Conservation (phyloP, 305 asterid species). For the Andrographis paniculata region DNA sequence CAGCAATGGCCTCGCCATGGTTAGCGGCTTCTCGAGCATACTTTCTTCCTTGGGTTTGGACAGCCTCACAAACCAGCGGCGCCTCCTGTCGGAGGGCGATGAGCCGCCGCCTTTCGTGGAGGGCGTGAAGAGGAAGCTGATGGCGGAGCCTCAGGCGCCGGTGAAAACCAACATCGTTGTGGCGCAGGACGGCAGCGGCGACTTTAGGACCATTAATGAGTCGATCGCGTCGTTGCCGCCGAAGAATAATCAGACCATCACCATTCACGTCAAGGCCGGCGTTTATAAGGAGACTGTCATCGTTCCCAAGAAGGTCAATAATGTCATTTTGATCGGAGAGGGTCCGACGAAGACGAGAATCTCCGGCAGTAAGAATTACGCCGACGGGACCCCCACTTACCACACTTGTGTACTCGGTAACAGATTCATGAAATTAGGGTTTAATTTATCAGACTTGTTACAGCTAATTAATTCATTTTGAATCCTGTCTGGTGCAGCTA, state of each 20-base stretch:
- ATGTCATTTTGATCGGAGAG: conserved; percentile 57
- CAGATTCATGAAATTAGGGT: conserved; percentile 2
- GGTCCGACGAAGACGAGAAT: conserved; percentile 66
- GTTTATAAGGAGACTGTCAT: conserved; percentile 46
- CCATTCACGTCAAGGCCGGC: conserved; percentile 62
- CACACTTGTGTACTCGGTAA: conserved; percentile 49
- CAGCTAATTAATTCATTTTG: background rate
- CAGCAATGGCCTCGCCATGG: conserved; percentile 85
- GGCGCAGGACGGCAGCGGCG: conserved; percentile 64
- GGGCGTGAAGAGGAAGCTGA: conserved; percentile 24
- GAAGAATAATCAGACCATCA: conserved; percentile 23
- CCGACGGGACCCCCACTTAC: conserved; percentile 43
- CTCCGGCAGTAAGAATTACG: conserved; percentile 45
- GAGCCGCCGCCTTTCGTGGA: conserved; percentile 17
- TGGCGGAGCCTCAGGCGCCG: conserved; percentile 12
- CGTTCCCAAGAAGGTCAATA: conserved; percentile 31
- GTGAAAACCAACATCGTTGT: conserved; percentile 43
- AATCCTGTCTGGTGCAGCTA: conserved; percentile 22
- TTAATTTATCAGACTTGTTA: background rate
- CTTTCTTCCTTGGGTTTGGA: conserved; percentile 30
- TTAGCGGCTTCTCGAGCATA: conserved; percentile 32
- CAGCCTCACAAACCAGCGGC: conserved; percentile 21
- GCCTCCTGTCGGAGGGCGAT: background rate
- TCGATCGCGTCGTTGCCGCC: conserved; percentile 36
- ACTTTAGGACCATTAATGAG: conserved; percentile 35